Evolutionary conservation across 768 basidiomycete species (phyloP).

Genomic region (Boletus rubroflammeus): DNA sequence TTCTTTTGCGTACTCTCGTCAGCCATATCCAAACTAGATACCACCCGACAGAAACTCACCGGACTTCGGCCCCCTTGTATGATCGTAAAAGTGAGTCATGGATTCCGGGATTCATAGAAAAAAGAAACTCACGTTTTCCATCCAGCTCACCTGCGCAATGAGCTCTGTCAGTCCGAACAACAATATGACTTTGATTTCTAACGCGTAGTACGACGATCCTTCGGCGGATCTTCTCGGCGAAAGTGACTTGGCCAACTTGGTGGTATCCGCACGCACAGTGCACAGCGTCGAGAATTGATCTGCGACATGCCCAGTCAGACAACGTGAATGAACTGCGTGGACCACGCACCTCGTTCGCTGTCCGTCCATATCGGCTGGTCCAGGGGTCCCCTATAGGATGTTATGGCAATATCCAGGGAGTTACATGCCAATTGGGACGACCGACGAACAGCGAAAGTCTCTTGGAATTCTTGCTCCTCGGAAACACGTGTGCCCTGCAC

Average conservation of each 20-base stretch:
- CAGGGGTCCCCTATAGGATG: slow-evolving; percentile 31
- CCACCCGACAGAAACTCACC: slow-evolving; percentile 19
- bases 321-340: too few species aligned
- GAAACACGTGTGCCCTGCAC: slow-evolving; percentile 41
- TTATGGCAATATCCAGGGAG: slow-evolving; percentile 22
- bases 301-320: slow-evolving; percentile 5
- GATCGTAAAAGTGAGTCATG: background rate
- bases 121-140: slow-evolving; percentile 41
- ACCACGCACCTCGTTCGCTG: slow-evolving; percentile 27
- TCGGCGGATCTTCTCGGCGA: slow-evolving; percentile 18
- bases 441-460: slow-evolving; percentile 32
- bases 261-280: slow-evolving; percentile 32
- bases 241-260: slow-evolving; percentile 27
- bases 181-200: slow-evolving; percentile 38
- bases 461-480: slow-evolving; percentile 44
- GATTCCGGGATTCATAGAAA: background rate
- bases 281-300: slow-evolving; percentile 37
- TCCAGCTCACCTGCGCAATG: slow-evolving; percentile 50
- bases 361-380: slow-evolving; percentile 34
- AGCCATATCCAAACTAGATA: background rate
- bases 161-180: slow-evolving; percentile 53
- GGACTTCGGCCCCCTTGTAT: slow-evolving; percentile 36
- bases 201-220: slow-evolving; percentile 23
- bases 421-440: slow-evolving; percentile 22
- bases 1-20: slow-evolving; percentile 9